Conservation (phyloP, 169 alveolate species). For the Plasmodium sp. region DNA sequence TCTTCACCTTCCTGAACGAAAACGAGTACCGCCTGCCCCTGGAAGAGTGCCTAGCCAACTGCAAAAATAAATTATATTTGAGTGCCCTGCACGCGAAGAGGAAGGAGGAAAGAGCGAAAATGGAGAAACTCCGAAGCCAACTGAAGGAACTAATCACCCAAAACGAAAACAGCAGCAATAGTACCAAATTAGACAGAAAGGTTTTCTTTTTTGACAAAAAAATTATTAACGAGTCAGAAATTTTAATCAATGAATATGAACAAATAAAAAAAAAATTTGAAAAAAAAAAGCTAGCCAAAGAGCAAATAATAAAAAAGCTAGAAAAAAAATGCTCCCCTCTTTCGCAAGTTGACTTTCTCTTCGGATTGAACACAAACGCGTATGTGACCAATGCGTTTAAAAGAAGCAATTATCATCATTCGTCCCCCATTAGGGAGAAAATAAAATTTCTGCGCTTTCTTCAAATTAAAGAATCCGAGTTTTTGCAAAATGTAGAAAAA, state of each 20-base stretch:
- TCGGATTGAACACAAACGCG: not conserved
- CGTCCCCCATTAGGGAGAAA: constrained; percentile 3
- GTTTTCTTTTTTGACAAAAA: constrained; percentile 40
- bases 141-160: constrained; percentile 15
- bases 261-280: constrained; percentile 40
- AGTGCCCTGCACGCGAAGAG: not conserved
- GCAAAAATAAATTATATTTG: not conserved
- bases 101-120: not conserved
- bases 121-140: not conserved
- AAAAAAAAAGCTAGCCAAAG: constrained; percentile 20
- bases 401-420: not conserved
- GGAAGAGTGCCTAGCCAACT: not conserved
- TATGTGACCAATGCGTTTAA: constrained; percentile 20
- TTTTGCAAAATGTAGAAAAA: constrained; percentile 33
- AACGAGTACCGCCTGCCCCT: constrained; percentile 1
- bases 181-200: constrained; percentile 13
- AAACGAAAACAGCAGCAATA: constrained; percentile 3
- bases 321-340: constrained; percentile 27
- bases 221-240: constrained; percentile 54
- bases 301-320: constrained; percentile 9
- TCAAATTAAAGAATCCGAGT: constrained; percentile 35
- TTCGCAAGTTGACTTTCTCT: constrained; percentile 4
- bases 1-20: constrained; percentile 50
- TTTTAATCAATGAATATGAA: constrained; percentile 32
- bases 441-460: constrained; percentile 38